A percentile compares a stretch with the other conserved stretches of the same genome.
These are phyloP conservation scores for Sedum album DNA, from an alignment of 164 flowering plant species.

Conservation along the genomic window DNA sequence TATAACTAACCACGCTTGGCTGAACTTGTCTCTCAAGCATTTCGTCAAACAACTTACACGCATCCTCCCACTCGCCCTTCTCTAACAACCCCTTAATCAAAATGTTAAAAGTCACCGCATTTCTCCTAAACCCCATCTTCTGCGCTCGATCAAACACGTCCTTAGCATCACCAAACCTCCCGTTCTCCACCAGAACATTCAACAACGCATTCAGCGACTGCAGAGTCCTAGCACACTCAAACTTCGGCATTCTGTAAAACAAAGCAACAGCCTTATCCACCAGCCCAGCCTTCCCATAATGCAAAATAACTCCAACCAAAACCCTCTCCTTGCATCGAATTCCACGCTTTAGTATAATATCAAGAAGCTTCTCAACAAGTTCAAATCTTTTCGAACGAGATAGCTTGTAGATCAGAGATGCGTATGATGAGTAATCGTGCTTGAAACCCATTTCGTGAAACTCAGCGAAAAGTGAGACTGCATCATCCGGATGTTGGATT, in stretches of 20 bases:
- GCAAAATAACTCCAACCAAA: slow-evolving; percentile 53
- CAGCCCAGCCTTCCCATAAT: slow-evolving; percentile 51
- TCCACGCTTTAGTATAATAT: slow-evolving; percentile 21
- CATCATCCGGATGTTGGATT: slow-evolving; percentile 19
- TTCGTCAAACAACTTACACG: slow-evolving; percentile 55
- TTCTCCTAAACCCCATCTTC: slow-evolving; percentile 10
- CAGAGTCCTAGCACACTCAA: slow-evolving; percentile 51
- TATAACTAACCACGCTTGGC: neutral
- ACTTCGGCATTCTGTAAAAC: slow-evolving; percentile 43
- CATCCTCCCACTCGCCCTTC: slow-evolving; percentile 10
- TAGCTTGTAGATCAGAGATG: slow-evolving; percentile 71
- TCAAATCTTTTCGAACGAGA: slow-evolving; percentile 49
- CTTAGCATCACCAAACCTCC: slow-evolving; percentile 31
- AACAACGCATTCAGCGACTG: slow-evolving; percentile 60
- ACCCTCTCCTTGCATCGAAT: slow-evolving; percentile 52
- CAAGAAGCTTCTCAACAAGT: slow-evolving; percentile 38
- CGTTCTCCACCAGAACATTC: slow-evolving; percentile 47
- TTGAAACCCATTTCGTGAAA: slow-evolving; percentile 40
- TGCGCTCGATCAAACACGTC: slow-evolving; percentile 30
- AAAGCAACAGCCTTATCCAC: slow-evolving; percentile 47
- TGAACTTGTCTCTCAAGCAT: slow-evolving; percentile 51
- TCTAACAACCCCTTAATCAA: neutral
- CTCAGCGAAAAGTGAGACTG: slow-evolving; percentile 42
- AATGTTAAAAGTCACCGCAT: neutral
- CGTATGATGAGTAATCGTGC: slow-evolving; percentile 73